These are phyloP conservation scores for Picocystis sp. DNA, from an alignment of 163 green algal species.

Conservation along the genomic window DNA sequence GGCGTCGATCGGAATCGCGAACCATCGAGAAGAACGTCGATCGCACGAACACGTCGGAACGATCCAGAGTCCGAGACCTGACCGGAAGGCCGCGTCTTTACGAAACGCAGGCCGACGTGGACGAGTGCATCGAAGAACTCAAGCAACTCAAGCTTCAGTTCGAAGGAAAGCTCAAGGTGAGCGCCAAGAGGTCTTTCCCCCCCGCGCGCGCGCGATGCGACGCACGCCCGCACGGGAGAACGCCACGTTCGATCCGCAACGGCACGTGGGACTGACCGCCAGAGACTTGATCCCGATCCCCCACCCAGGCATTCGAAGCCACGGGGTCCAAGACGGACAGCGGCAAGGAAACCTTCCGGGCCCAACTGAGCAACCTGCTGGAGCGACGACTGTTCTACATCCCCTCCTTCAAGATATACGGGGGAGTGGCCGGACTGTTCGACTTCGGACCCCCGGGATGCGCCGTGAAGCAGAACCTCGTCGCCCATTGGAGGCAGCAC, in stretches of 20 bases:
- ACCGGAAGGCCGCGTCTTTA: too few relatives aligned
- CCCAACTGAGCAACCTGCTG: constrained; percentile 53
- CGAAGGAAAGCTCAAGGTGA: constrained; percentile 46
- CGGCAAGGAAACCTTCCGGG: constrained; percentile 38
- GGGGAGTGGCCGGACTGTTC: constrained; percentile 85
- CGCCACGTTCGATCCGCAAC: too few relatives aligned
- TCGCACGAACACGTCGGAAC: too few relatives aligned
- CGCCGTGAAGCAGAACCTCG: constrained; percentile 91
- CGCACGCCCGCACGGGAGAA: too few relatives aligned
- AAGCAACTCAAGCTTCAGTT: constrained; percentile 68
- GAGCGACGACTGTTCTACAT: constrained; percentile 91
- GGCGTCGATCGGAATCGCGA: too few relatives aligned
- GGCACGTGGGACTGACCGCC: too few relatives aligned
- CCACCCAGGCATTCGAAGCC: too few relatives aligned
- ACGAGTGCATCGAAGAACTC: constrained; percentile 68
- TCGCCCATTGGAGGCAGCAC: constrained; percentile 35
- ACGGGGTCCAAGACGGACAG: constrained; percentile 7
- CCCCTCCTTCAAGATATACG: constrained; percentile 97
- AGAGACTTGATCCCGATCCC: too few relatives aligned
- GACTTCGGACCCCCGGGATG: constrained; percentile 94
- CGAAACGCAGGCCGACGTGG: constrained; percentile 40
- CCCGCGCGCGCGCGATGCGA: too few relatives aligned
- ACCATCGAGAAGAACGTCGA: background rate
- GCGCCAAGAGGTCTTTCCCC: too few relatives aligned
- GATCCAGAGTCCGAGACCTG: too few relatives aligned